Conservation (phyloP, 2,329 filamentous ascomycete species). For the Talaromyces sp. region DNA sequence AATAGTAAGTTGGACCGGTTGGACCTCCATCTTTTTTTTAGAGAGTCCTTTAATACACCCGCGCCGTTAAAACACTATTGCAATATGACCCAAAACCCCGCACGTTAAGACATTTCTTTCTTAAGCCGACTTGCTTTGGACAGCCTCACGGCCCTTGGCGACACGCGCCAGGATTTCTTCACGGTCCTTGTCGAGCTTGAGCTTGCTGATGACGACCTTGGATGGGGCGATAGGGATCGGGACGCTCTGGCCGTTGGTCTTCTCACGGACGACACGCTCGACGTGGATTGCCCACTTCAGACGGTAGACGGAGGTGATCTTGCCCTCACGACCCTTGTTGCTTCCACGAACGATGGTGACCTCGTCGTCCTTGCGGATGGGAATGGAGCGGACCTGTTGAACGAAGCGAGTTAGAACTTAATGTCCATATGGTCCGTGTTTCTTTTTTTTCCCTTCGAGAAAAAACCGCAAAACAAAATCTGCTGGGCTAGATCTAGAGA, state of each 20-base stretch:
- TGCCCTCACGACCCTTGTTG: conserved; percentile 98
- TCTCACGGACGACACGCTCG: conserved; percentile 94
- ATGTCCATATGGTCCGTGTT: neutral
- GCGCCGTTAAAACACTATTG: neutral
- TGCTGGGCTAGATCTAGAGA: neutral
- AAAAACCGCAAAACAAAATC: neutral
- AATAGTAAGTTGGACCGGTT: neutral
- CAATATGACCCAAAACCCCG: neutral
- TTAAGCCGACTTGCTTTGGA: conserved; percentile 32
- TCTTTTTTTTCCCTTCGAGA: conserved; percentile 14
- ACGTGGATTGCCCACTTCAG: conserved; percentile 97
- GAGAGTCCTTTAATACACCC: neutral
- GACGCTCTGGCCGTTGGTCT: conserved; percentile 93
- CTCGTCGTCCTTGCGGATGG: conserved; percentile 96
- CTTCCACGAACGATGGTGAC: conserved; percentile 85
- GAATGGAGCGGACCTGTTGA: conserved; percentile 33
- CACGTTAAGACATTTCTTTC: neutral
- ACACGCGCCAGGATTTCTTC: conserved; percentile 46
- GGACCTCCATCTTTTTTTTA: neutral
- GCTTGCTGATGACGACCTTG: conserved; percentile 97
- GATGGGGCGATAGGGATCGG: conserved; percentile 91
- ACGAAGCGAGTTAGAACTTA: conserved; percentile 13
- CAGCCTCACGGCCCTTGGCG: conserved; percentile 43
- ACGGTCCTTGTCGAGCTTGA: conserved; percentile 71
- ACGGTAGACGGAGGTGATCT: conserved; percentile 95